A percentile compares a stretch with the other conserved stretches of the same genome.
phyloP scores from a whole-genome alignment of 1,284 basidiomycete genomes.

The Rhizoctonia solani region DNA sequence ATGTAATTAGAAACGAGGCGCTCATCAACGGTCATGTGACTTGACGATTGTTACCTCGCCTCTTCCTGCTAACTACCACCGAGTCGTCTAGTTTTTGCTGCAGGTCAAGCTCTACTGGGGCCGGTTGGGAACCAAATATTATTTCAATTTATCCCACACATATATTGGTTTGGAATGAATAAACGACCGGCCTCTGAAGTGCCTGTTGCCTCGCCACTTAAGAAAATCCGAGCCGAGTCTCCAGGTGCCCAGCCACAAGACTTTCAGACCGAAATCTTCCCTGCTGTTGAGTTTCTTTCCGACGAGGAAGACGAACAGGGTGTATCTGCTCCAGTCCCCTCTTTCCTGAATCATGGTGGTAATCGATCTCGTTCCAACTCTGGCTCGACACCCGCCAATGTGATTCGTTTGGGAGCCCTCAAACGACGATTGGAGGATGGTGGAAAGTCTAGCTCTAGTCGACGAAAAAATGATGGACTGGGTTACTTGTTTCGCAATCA shows the following conservation, averaged over 20 bases:
- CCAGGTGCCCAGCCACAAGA: constrained; percentile 27
- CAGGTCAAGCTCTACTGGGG: constrained; percentile 11
- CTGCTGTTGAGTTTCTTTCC: constrained; percentile 34
- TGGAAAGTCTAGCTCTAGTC: background rate
- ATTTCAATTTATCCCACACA: background rate
- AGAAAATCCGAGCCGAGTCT: constrained; percentile 29
- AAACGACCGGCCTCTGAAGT: constrained; percentile 22
- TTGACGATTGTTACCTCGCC: background rate
- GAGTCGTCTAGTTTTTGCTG: constrained; percentile 20
- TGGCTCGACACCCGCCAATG: constrained; percentile 5
- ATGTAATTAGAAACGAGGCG: background rate
- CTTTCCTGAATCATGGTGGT: constrained; percentile 6
- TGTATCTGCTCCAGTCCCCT: constrained; percentile 19
- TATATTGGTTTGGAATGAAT: background rate
- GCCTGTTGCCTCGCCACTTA: background rate
- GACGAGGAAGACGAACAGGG: constrained; percentile 31
- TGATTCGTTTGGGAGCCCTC: constrained; percentile 25
- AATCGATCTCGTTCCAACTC: constrained; percentile 28
- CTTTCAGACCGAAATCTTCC: constrained; percentile 29
- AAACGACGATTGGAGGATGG: constrained; percentile 17
- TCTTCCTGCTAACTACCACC: constrained; percentile 21
- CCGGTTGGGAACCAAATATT: constrained; percentile 3
- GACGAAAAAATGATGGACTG: constrained; percentile 6
- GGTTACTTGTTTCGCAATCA: constrained; percentile 71
- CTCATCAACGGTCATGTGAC: constrained; percentile 16